Conservation (phyloP, 352 stramenopile genomes). For the Phytophthora europaea region DNA sequence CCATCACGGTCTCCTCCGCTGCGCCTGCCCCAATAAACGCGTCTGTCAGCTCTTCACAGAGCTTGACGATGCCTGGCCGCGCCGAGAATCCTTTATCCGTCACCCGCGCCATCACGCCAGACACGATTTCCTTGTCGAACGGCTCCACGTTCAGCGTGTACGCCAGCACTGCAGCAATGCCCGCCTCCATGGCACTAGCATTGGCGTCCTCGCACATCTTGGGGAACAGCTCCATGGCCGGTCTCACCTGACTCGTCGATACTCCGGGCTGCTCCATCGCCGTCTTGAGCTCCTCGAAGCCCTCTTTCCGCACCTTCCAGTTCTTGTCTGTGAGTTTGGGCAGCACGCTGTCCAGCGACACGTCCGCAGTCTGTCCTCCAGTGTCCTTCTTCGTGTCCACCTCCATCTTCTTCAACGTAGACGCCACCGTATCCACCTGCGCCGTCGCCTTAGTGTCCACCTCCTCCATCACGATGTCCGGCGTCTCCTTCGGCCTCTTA, state of each 20-base stretch:
- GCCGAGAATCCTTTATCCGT: constrained; percentile 89
- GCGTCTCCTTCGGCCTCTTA: constrained; percentile 19
- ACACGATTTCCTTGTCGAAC: constrained; percentile 78
- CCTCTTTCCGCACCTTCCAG: constrained; percentile 90
- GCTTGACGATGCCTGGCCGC: constrained; percentile 77
- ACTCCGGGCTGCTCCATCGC: constrained; percentile 63
- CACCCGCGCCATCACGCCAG: constrained; percentile 77
- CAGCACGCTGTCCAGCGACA: constrained; percentile 58
- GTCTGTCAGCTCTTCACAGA: constrained; percentile 81
- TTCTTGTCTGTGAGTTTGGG: constrained; percentile 83
- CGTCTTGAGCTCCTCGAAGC: constrained; percentile 77
- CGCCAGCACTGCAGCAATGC: constrained; percentile 75
- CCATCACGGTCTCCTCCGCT: constrained; percentile 75
- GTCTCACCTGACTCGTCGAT: constrained; percentile 52
- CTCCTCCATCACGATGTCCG: constrained; percentile 12
- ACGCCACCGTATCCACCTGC: constrained; percentile 37
- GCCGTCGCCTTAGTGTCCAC: background rate
- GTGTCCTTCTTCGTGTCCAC: constrained; percentile 22
- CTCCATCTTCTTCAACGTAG: constrained; percentile 41
- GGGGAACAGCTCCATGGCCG: constrained; percentile 67
- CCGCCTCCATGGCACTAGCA: constrained; percentile 84
- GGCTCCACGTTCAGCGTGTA: constrained; percentile 74
- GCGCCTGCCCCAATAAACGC: constrained; percentile 82
- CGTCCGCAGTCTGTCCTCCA: background rate
- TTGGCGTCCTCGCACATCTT: constrained; percentile 90